Evolutionary conservation across 106 monocot genomes (phyloP), one percentile per base, ranked within the genome.

Genomic region (Alisma plantagoaquatica): DNA sequence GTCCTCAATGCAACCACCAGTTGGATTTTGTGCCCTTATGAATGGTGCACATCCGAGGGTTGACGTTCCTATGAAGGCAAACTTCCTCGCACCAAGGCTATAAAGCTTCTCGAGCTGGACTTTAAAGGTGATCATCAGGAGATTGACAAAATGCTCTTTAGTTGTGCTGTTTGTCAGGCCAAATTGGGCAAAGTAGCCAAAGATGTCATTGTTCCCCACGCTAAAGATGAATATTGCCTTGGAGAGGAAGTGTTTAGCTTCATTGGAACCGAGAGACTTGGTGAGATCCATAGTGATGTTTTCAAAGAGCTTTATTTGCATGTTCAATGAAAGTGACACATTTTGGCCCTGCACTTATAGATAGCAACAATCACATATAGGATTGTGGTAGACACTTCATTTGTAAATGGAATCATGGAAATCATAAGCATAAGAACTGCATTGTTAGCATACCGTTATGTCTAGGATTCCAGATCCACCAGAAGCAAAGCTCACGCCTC

Each of bases 171-270:
- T 64, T 32, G 42, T 52, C 41, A 2, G 42, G 4, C 64, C 54
- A 29, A 16, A 5, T 0, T 4, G 12, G 19, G 42, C 10, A 23
- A 22, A 53, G 53, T 53, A 70, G 1, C 0, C 43, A 14, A 74
- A 74, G 46, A 78, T 54, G 32, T 78, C 83, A 45, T 78, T 83
- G 53, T 52, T 71, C 6, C 33, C 83, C 0, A 71, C 54, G 59
- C 74, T 78, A 29, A 83, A 59, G 4, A 83, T 14, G 51, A 83
- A 83, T n/a, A 83, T 9, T 1, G 83, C 78, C 32, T 71, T 68
- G 22, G 72, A 71, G 28, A 75, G 44, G 15, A 63, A 3, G 19
- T 0, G 12, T 26, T 30, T 14, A 0, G 60, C 45, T n/a, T 2
- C 23, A 9, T 44, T 28, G 16, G 15, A 0, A 0, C 70, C 79